These are phyloP conservation scores for Ascocoryne sarcoides DNA, from an alignment of 2,329 filamentous ascomycete genomes.

Conservation along the genomic window DNA sequence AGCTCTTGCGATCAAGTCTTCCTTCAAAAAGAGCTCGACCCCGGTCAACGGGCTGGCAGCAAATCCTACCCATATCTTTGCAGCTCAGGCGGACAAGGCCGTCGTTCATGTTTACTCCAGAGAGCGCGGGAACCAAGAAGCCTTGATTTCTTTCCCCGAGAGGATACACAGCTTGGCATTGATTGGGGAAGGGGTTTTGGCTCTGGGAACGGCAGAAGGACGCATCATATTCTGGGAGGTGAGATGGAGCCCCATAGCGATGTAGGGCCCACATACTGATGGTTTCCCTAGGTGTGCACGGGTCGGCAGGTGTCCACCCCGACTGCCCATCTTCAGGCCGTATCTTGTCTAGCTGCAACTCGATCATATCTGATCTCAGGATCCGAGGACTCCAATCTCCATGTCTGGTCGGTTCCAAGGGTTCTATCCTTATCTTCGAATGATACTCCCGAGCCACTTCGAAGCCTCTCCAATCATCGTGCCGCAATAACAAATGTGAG, in stretches of 20 bases:
- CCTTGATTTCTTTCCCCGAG: constrained; percentile 79
- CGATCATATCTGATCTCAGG: constrained; percentile 68
- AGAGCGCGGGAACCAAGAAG: constrained; percentile 77
- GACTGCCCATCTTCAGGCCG: constrained; percentile 68
- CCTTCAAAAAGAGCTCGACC: constrained; percentile 90
- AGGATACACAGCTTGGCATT: constrained; percentile 71
- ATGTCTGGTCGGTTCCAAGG: constrained; percentile 78
- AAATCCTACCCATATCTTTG: constrained; percentile 76
- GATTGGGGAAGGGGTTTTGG: constrained; percentile 58
- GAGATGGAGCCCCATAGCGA: constrained; percentile 25
- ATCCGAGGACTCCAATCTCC: constrained; percentile 79
- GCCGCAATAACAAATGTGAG: constrained; percentile 59
- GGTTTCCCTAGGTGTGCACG: constrained; percentile 51
- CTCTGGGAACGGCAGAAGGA: constrained; percentile 77
- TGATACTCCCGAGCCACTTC: constrained; percentile 58
- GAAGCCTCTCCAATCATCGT: constrained; percentile 70
- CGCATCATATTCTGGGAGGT: constrained; percentile 92
- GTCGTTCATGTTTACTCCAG: constrained; percentile 89
- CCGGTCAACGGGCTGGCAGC: constrained; percentile 70
- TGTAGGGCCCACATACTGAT: constrained; percentile 10
- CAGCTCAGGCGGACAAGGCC: constrained; percentile 84
- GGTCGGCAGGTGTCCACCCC: constrained; percentile 69
- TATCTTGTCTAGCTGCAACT: constrained; percentile 67
- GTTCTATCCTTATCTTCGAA: constrained; percentile 54
- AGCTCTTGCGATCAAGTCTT: constrained; percentile 60